A percentile compares a stretch with the other conserved stretches of the same genome.
phyloP scores from a whole-genome alignment of 768 basidiomycete species.

The Pleurotus tuber-regium region DNA sequence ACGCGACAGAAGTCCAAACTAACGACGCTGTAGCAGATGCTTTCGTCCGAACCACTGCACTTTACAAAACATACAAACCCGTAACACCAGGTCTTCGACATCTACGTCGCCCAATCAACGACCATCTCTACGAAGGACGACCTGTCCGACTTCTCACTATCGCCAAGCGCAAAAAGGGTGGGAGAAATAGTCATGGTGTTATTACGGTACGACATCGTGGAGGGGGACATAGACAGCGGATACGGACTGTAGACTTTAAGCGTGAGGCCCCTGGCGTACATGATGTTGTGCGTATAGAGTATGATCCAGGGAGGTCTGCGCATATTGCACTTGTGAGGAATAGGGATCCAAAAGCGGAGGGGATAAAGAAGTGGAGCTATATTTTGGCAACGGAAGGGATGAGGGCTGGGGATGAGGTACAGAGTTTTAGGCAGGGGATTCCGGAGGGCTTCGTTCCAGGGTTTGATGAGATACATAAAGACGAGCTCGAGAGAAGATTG shows the following conservation, averaged over 20 bases:
- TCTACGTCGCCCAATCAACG: slow-evolving; percentile 75
- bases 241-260: slow-evolving; percentile 84
- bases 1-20: slow-evolving; percentile 30
- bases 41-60: slow-evolving; percentile 47
- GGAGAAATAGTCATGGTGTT: slow-evolving; percentile 77
- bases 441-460: slow-evolving; percentile 71
- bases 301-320: slow-evolving; percentile 90
- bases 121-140: slow-evolving; percentile 82
- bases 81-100: slow-evolving; percentile 86
- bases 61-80: slow-evolving; percentile 91
- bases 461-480: slow-evolving; percentile 26
- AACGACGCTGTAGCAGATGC: slow-evolving; percentile 26
- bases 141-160: slow-evolving; percentile 82
- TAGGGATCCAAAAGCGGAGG: slow-evolving; percentile 50
- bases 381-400: slow-evolving; percentile 91
- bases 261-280: slow-evolving; percentile 77
- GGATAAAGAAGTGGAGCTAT: slow-evolving; percentile 73
- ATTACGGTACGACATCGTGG: slow-evolving; percentile 89
- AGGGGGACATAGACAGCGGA: slow-evolving; percentile 86
- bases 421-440: slow-evolving; percentile 83
- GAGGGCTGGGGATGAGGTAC: slow-evolving; percentile 83
- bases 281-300: slow-evolving; percentile 93
- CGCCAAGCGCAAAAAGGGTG: slow-evolving; percentile 81
- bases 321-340: slow-evolving; percentile 90
- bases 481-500: slow-evolving; percentile 16